These are phyloP conservation scores for Drosera capensis DNA, from an alignment of 148 eudicot genomes.

Conservation along the genomic window DNA sequence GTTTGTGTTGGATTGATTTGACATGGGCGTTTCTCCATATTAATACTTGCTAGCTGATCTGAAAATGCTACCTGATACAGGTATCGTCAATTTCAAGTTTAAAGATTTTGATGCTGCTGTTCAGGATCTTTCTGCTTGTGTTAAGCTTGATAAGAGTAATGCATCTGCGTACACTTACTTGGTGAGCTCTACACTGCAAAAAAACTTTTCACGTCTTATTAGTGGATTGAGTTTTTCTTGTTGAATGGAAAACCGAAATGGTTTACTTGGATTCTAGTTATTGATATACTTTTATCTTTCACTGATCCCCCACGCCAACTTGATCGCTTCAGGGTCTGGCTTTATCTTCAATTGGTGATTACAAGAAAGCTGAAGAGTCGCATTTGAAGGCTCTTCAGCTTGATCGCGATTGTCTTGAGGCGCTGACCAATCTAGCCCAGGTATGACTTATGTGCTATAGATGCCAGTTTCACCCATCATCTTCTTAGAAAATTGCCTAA, in stretches of 20 bases:
- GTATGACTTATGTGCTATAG: conserved; percentile 16
- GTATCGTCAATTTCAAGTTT: conserved; percentile 86
- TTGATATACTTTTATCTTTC: too few species aligned
- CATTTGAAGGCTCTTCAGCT: conserved; percentile 66
- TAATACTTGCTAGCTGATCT: neutral
- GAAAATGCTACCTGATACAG: conserved; percentile 19
- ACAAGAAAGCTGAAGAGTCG: conserved; percentile 72
- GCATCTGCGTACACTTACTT: conserved; percentile 88
- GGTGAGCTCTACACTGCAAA: conserved; percentile 57
- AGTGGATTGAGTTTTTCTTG: too few species aligned
- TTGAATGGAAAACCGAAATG: too few species aligned
- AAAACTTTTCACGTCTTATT: too few species aligned
- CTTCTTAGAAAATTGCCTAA: too few species aligned
- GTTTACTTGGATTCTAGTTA: too few species aligned
- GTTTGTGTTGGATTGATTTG: neutral
- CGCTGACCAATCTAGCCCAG: conserved; percentile 86
- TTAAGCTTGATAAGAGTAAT: conserved; percentile 51
- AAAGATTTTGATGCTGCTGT: conserved; percentile 85
- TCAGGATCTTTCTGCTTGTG: conserved; percentile 74
- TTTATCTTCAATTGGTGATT: conserved; percentile 73
- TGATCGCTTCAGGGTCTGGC: conserved; percentile 53
- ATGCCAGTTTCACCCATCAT: neutral
- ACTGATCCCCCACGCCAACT: too few species aligned
- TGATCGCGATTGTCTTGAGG: conserved; percentile 71
- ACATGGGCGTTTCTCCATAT: neutral